Evolutionary conservation across 108 stramenopile genomes (phyloP).

Genomic region (Skeletonema tropicum): DNA sequence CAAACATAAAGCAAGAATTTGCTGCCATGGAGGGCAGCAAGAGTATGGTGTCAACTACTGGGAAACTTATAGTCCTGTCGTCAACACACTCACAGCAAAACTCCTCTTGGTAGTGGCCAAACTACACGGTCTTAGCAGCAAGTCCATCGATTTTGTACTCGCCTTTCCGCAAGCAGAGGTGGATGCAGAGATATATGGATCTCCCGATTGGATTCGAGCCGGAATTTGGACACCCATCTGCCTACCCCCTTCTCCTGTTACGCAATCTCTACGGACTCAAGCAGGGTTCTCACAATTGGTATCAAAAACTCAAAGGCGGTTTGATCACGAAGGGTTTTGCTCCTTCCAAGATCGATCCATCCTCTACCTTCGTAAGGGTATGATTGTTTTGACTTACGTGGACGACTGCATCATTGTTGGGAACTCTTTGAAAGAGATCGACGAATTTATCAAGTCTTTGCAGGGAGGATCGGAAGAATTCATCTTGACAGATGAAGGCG

Average conservation of each 20-base stretch:
- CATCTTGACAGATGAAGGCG: constrained; percentile 47
- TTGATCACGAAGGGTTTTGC: constrained; percentile 4
- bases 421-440: constrained; percentile 22
- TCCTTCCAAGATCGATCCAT: constrained; percentile 15
- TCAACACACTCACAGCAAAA: constrained; percentile 23
- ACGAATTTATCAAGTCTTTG: constrained; percentile 33
- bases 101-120: too few relatives aligned
- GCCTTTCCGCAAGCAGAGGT: constrained; percentile 45
- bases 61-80: too few relatives aligned
- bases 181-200: constrained; percentile 37
- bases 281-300: constrained; percentile 34
- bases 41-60: constrained; percentile 16
- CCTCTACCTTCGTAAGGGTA: neutral
- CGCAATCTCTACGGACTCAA: constrained; percentile 32
- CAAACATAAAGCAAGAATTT: constrained; percentile 36
- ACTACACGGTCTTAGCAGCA: constrained; percentile 12
- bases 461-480: constrained; percentile 8
- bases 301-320: constrained; percentile 6
- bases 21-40: constrained; percentile 39
- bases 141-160: constrained; percentile 35
- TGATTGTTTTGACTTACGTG: constrained; percentile 26
- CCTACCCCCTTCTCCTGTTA: neutral
- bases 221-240: constrained; percentile 16
- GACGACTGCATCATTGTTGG: constrained; percentile 57
- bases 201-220: constrained; percentile 2